These are phyloP conservation scores for Mortierella sp. DNA, from an alignment of 371 early-diverging fungal species.

Conservation along the genomic window DNA sequence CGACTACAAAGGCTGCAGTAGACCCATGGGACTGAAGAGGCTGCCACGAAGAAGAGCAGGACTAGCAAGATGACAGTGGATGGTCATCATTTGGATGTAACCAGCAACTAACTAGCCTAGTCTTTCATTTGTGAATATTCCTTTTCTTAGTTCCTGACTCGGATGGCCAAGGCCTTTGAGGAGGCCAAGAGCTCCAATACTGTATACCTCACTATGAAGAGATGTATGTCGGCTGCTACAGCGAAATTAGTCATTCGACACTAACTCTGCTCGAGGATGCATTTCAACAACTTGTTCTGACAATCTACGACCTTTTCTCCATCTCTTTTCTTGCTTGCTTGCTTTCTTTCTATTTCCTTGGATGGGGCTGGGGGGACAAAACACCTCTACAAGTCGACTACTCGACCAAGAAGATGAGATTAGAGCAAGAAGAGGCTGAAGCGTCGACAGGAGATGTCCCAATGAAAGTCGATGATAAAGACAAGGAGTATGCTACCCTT, in stretches of 20 bases:
- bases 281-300: background rate
- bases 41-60: background rate
- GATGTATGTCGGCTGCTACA: slow-evolving; percentile 23
- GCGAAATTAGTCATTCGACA: background rate
- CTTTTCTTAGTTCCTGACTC: slow-evolving; percentile 39
- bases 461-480: slow-evolving; percentile 25
- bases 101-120: slow-evolving; percentile 1
- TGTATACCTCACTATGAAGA: slow-evolving; percentile 53
- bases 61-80: background rate
- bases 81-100: background rate
- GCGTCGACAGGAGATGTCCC: slow-evolving; percentile 26
- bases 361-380: no score
- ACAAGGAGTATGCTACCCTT: slow-evolving; percentile 49
- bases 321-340: background rate
- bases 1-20: background rate
- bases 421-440: slow-evolving; percentile 30
- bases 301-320: background rate
- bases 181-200: slow-evolving; percentile 39
- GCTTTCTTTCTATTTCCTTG: background rate
- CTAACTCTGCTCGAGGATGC: background rate
- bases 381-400: slow-evolving; percentile 1
- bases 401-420: slow-evolving; percentile 43
- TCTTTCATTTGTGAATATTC: background rate
- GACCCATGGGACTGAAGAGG: background rate
- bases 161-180: slow-evolving; percentile 51